A percentile compares a stretch with the other conserved stretches of the same genome.
These are phyloP conservation scores for Clitocybe nebularis DNA, from an alignment of 1,284 basidiomycete genomes.

Conservation along the genomic window DNA sequence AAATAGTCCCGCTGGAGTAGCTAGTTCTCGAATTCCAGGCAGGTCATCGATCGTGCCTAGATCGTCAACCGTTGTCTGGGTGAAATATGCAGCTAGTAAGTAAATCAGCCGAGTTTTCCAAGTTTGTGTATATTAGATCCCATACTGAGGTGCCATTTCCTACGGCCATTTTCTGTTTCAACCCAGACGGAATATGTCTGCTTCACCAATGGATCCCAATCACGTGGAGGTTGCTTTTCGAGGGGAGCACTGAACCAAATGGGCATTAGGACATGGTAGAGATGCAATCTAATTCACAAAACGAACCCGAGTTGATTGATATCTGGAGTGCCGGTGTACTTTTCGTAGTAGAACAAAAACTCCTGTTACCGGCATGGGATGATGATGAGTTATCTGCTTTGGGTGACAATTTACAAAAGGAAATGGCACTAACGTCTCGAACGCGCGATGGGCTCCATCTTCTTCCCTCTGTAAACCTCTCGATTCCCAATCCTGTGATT, in stretches of 20 bases:
- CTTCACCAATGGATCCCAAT: slow-evolving; percentile 72
- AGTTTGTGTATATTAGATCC: slow-evolving; percentile 12
- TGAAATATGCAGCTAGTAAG: slow-evolving; percentile 68
- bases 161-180: slow-evolving; percentile 53
- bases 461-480: slow-evolving; percentile 74
- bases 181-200: slow-evolving; percentile 77
- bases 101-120: slow-evolving; percentile 8
- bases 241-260: slow-evolving; percentile 21
- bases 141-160: slow-evolving; percentile 78
- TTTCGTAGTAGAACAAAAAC: slow-evolving; percentile 79
- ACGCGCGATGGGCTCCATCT: slow-evolving; percentile 76
- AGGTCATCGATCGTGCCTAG: slow-evolving; percentile 64
- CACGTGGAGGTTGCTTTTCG: slow-evolving; percentile 48
- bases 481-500: slow-evolving; percentile 75
- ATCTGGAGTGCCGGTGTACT: slow-evolving; percentile 48
- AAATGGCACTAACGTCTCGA: slow-evolving; percentile 55
- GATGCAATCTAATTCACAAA: neutral
- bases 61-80: slow-evolving; percentile 62
- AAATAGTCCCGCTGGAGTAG: slow-evolving; percentile 58
- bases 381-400: too few species aligned
- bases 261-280: slow-evolving; percentile 8
- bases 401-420: slow-evolving; percentile 9
- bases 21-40: slow-evolving; percentile 45
- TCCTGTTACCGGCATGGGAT: slow-evolving; percentile 51
- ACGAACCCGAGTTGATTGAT: slow-evolving; percentile 36